phyloP scores from a whole-genome alignment of 2,329 filamentous ascomycete species.

The Pyrenochaeta sp. region DNA sequence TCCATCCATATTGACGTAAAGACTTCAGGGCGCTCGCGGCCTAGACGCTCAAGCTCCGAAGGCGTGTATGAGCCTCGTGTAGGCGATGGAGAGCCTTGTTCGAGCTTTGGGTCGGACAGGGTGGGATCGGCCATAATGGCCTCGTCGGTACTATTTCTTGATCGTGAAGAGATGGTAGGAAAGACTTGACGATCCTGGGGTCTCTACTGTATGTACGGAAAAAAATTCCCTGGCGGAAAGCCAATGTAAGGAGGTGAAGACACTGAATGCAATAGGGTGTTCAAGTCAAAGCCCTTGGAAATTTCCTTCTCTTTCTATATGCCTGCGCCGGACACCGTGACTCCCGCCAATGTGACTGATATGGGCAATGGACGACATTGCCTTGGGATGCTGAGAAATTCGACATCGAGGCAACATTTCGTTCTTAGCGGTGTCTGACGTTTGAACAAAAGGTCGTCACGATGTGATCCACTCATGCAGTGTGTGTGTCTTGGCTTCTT shows the following conservation, averaged over 20 bases:
- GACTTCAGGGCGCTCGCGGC: conserved; percentile 66
- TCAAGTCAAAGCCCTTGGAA: background rate
- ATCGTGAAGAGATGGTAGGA: background rate
- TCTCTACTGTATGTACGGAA: background rate
- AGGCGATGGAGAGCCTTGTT: conserved; percentile 19
- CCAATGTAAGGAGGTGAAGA: background rate
- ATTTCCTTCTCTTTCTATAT: conserved; percentile 21
- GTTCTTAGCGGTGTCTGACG: conserved; percentile 27
- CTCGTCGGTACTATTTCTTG: too few species aligned
- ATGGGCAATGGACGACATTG: conserved; percentile 19
- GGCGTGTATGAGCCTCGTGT: conserved; percentile 29
- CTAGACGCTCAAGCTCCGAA: conserved; percentile 64
- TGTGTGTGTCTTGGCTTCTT: conserved; percentile 37
- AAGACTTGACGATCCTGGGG: background rate
- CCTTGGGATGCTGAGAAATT: conserved; percentile 27
- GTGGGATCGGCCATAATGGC: background rate
- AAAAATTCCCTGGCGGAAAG: background rate
- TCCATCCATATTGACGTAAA: conserved; percentile 66
- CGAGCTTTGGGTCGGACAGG: conserved; percentile 10
- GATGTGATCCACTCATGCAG: conserved; percentile 26
- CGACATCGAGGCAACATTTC: conserved; percentile 3
- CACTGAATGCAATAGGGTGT: background rate
- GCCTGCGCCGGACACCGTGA: conserved; percentile 17
- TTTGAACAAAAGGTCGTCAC: conserved; percentile 22
- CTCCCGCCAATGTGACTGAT: conserved; percentile 15